Evolutionary conservation across 345 rosid species (phyloP), one percentile per base, ranked within the genome.

Genomic region (Mallotus nudiflorus): DNA sequence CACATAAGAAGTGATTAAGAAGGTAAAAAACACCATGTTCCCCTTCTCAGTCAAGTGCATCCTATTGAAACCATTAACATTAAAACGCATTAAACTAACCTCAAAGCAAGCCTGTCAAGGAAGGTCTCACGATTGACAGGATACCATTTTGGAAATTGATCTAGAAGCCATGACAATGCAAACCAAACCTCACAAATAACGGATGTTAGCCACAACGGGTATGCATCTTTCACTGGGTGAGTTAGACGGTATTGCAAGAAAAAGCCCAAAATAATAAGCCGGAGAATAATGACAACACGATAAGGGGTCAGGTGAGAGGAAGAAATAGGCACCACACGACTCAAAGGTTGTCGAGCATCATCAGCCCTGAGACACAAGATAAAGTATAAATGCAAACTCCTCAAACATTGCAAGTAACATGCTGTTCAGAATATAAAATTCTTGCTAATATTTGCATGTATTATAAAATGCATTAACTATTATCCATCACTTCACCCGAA

Each of bases 181-280:
- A 95, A 95, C 98, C 97, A 94, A 82, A 95, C 84, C 96, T 95
- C 99, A 80, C 99, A 95, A 56, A 95, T 95, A 77, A 95, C 95
- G 5, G 97, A 95, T 70, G 89, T 92, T 54, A 95, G 69, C 99
- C 99, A 95, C 82, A 95, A 73, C 0, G 96, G 92, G 52, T 95
- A 95, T 55, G 99, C 99, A 84, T 86, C 88, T 74, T 83, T 84
- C 82, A 95, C 99, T 0, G 97, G 99, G 75, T 95, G 99, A 73
- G 99, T 92, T n/a, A 49, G 69, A 82, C 99, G 97, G 60, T 95
- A 95, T 77, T 95, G 99, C 65, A 95, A 78, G 90, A 95, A 92
- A 81, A 95, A 92, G n/a, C 90, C 90, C 96, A 95, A 83, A 79
- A 95, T 94, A 80, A 95, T 95, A 76, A 95, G 89, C 75, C 99